A percentile compares a stretch with the other conserved stretches of the same genome.
Conservation (phyloP, 2,329 filamentous ascomycete genomes). For the Zymoseptoria pseudotritici region DNA sequence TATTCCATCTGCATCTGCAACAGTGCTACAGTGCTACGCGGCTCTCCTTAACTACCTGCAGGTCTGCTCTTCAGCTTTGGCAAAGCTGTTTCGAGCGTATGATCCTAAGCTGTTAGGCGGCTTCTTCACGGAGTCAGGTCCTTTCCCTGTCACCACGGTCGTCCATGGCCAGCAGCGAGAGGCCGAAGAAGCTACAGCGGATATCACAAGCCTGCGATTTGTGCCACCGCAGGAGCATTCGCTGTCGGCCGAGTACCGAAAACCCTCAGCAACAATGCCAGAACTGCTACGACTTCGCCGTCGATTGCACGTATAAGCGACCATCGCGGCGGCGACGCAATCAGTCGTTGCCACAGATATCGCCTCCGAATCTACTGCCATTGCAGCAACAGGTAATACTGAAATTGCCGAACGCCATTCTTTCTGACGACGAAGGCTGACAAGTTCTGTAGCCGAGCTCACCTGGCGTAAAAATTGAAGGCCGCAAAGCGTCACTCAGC, state of each 20-base stretch:
- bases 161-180: constrained; percentile 14
- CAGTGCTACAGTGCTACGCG: not conserved
- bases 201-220: constrained; percentile 39
- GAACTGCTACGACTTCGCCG: constrained; percentile 45
- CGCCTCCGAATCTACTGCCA: constrained; percentile 20
- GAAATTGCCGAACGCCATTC: not conserved
- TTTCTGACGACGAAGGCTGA: not conserved
- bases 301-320: constrained; percentile 43
- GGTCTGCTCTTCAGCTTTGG: not conserved
- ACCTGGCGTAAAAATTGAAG: constrained; percentile 14
- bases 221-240: constrained; percentile 44
- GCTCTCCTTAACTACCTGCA: not conserved
- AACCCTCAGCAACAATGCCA: constrained; percentile 36
- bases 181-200: constrained; percentile 31
- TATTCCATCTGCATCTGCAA: not conserved
- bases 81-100: not conserved
- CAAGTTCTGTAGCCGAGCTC: constrained; percentile 8
- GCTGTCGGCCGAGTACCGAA: constrained; percentile 35
- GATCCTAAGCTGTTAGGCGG: constrained; percentile 1
- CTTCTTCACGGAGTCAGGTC: constrained; percentile 1
- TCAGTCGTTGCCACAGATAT: constrained; percentile 11
- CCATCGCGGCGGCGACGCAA: constrained; percentile 34
- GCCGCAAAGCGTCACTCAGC: not conserved
- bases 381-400: constrained; percentile 11
- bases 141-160: constrained; percentile 1